Base-by-base conservation (phyloP, 2,329 filamentous ascomycete genomes). In the Elsinoe ampelina region DNA sequence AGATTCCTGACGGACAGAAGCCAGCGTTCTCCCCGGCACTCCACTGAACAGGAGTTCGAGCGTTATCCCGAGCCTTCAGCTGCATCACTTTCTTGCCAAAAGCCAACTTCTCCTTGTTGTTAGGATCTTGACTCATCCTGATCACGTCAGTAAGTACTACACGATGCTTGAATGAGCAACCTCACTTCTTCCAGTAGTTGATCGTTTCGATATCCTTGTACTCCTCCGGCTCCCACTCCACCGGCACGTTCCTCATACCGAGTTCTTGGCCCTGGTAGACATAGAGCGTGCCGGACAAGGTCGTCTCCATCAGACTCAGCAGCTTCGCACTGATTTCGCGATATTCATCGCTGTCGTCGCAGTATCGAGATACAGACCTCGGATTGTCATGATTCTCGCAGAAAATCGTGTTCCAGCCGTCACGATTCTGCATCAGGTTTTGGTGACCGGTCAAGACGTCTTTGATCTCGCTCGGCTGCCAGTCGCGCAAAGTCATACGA, bases 21-120 rank as follows among this genome's bases (percentile, higher is more conserved):
- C 85, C 85, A 0, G 80, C 82, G 60, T 83, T 75, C 1, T 72
- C 66, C 0, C 71, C 70, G 0, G 67, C 73, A 57, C 76, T 76
- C 85, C 85, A 88, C 61, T 85, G 82, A 72, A 89, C 81, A 0
- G 85, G 85, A 2, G 81, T 77, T n/a, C 85, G 75, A 7, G 82
- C 77, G 64, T 88, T 81, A 65, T 88, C 84, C 32, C 83, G 74
- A 5, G 78, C 83, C 30, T 86, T 77, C 58, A 77, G 73, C 60
- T 82, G 78, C 54, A 87, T 71, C 38, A 79, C 73, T 7, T 72
- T 67, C 62, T 77, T 75, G 0, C 76, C 78, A 36, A 75, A 71
- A 11, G 71, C 71, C 1, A 80, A 68, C 17, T 70, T 69, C 6
- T 63, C 57, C 12, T 64, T 57, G 56, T 72, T 65, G 43, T 67